phyloP scores from a whole-genome alignment of 371 early-diverging fungal species.

The Polyrhizophydium stewartii region DNA sequence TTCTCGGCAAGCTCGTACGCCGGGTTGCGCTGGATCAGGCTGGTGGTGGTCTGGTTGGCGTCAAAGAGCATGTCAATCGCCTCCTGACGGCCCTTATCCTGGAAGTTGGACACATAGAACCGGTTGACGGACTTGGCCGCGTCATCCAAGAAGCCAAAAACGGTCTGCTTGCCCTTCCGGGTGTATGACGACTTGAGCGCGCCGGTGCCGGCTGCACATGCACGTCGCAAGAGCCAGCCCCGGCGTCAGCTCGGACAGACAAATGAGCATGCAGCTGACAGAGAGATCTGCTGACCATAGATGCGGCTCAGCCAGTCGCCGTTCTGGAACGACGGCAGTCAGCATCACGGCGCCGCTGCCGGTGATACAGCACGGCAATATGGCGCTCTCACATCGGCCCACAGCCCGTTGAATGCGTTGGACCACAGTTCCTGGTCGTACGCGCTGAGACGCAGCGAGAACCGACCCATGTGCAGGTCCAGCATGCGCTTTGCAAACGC shows the following conservation, averaged over 20 bases:
- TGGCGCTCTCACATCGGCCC: constrained; percentile 63
- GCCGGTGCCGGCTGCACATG: constrained; percentile 79
- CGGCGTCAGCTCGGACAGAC: background rate
- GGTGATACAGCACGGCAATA: background rate
- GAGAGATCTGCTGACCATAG: constrained; percentile 57
- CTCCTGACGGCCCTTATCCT: constrained; percentile 73
- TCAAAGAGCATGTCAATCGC: constrained; percentile 84
- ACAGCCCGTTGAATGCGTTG: constrained; percentile 56
- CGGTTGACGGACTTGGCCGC: constrained; percentile 89
- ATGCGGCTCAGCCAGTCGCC: constrained; percentile 91
- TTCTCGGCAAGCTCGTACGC: constrained; percentile 30
- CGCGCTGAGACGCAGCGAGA: background rate
- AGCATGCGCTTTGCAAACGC: constrained; percentile 3
- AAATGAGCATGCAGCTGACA: too few relatives aligned
- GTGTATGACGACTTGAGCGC: constrained; percentile 94
- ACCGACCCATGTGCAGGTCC: background rate
- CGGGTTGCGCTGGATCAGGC: constrained; percentile 36
- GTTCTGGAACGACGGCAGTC: constrained; percentile 42
- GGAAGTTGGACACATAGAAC: constrained; percentile 89
- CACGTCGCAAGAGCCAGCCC: background rate
- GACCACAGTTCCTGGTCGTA: background rate
- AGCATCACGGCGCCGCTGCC: background rate
- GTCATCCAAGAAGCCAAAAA: constrained; percentile 78
- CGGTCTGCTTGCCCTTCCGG: constrained; percentile 81
- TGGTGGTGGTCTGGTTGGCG: constrained; percentile 7